Conservation (phyloP, 2,329 filamentous ascomycete genomes). For the Beauveria sp. region DNA sequence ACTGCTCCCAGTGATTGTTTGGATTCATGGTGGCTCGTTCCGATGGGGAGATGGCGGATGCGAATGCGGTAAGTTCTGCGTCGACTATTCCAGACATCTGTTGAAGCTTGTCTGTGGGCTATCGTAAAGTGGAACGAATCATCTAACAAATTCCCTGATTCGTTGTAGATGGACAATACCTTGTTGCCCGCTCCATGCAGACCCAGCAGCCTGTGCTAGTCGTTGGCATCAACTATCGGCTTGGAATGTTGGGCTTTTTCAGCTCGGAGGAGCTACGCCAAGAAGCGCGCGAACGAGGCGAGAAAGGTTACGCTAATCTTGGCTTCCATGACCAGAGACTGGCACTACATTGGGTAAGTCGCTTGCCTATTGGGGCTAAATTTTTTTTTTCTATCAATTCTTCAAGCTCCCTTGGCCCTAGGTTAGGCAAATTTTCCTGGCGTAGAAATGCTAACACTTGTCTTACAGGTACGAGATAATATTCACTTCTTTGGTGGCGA, state of each 20-base stretch:
- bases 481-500: slow-evolving; percentile 60
- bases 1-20: background rate
- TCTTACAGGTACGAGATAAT: slow-evolving; percentile 35
- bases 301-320: background rate
- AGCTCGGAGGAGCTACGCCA: background rate
- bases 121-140: background rate
- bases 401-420: too few relatives aligned
- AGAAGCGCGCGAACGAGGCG: background rate
- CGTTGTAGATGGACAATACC: background rate
- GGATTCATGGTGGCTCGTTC: background rate
- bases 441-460: background rate
- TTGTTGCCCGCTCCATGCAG: background rate
- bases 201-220: background rate
- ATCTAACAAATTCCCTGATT: background rate
- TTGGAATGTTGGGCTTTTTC: background rate
- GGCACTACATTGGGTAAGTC: background rate
- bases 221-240: background rate
- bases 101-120: background rate
- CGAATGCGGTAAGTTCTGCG: background rate
- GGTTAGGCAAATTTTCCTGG: too few relatives aligned
- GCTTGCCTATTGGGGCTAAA: background rate
- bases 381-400: background rate
- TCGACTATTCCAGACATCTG: background rate
- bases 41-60: background rate
- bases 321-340: background rate